phyloP scores from a whole-genome alignment of 176 grass and related monocot species.

The Ananas comosus region DNA sequence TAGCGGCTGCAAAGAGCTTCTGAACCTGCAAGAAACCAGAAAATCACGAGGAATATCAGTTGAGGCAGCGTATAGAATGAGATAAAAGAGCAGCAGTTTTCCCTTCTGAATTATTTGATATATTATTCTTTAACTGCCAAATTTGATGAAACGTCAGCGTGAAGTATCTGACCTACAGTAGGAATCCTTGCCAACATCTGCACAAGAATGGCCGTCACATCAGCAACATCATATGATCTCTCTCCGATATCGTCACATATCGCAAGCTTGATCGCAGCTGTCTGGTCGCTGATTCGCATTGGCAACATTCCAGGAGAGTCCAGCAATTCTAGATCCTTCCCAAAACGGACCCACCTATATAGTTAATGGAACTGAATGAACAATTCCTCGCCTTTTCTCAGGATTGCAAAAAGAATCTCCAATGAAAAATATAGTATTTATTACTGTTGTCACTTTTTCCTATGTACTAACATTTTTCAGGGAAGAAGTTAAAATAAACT shows the following conservation, averaged over 20 bases:
- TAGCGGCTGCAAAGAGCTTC: conserved; percentile 59
- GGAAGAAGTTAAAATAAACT: background rate
- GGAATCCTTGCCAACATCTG: conserved; percentile 71
- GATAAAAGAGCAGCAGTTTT: too few relatives aligned
- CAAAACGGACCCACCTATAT: conserved; percentile 83
- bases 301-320: conserved; percentile 97
- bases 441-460: background rate
- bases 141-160: background rate
- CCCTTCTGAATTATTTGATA: too few relatives aligned
- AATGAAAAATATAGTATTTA: background rate
- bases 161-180: conserved; percentile 42
- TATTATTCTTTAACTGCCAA: too few relatives aligned
- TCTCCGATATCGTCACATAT: conserved; percentile 98
- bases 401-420: background rate
- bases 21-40: conserved; percentile 40
- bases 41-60: background rate
- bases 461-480: background rate
- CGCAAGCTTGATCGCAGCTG: conserved; percentile 87
- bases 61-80: too few relatives aligned
- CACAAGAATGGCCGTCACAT: conserved; percentile 68
- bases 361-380: conserved; percentile 18
- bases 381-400: background rate
- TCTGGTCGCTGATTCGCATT: conserved; percentile 92
- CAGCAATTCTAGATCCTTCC: conserved; percentile 83
- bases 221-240: conserved; percentile 81